phyloP scores from a whole-genome alignment of 352 stramenopile genomes.

The Lagenidium giganteum region DNA sequence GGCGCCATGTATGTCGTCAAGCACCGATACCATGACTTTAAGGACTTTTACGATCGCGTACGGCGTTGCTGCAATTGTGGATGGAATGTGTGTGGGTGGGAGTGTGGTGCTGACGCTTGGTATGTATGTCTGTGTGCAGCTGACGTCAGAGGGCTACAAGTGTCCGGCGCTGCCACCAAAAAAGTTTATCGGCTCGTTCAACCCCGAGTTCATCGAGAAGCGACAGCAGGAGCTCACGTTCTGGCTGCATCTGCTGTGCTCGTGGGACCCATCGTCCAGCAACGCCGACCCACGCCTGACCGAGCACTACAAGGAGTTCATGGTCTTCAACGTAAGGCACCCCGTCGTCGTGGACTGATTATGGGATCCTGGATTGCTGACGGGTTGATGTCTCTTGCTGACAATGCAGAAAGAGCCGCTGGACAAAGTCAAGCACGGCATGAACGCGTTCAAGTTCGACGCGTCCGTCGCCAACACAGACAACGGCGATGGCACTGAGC shows the following conservation, averaged over 20 bases:
- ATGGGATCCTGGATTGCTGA: no score
- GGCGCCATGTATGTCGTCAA: conserved; percentile 61
- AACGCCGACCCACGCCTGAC: conserved; percentile 43
- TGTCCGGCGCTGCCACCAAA: conserved; percentile 68
- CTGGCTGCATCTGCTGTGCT: conserved; percentile 70
- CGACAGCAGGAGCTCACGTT: conserved; percentile 72
- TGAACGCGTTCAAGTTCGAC: conserved; percentile 30
- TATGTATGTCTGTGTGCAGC: conserved; percentile 19
- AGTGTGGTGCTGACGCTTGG: no score
- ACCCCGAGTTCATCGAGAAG: conserved; percentile 82
- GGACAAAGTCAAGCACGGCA: conserved; percentile 40
- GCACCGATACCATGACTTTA: conserved; percentile 71
- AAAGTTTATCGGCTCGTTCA: conserved; percentile 79
- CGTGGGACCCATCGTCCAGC: conserved; percentile 42
- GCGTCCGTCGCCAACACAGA: conserved; percentile 22
- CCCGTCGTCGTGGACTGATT: conserved; percentile 2
- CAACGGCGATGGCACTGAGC: conserved; percentile 23
- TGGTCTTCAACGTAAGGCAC: conserved; percentile 64
- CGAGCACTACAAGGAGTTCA: conserved; percentile 65
- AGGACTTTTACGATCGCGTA: not conserved
- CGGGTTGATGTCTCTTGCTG: not conserved
- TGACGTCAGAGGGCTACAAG: conserved; percentile 50
- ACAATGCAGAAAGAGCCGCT: conserved; percentile 47
- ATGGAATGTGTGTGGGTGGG: not conserved
- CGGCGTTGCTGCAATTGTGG: not conserved